phyloP scores from a whole-genome alignment of 306 rosid species.

The Urtica urens region DNA sequence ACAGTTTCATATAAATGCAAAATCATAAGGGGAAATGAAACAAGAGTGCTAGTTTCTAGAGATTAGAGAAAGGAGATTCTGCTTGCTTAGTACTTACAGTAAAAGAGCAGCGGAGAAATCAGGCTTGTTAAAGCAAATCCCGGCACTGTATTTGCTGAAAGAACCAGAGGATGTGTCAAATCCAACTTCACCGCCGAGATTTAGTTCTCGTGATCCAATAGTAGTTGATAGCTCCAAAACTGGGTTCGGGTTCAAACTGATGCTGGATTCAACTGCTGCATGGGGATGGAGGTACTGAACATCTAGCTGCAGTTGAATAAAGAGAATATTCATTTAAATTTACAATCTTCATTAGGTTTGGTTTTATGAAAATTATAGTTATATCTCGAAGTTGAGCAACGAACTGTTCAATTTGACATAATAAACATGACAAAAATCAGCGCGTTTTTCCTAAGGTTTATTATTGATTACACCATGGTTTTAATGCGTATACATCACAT shows the following conservation, averaged over 20 bases:
- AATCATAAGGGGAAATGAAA: no score
- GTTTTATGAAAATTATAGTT: no score
- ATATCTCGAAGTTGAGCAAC: no score
- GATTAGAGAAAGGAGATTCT: conserved; percentile 6
- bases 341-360: no score
- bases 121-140: conserved; percentile 65
- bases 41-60: neutral
- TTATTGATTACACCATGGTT: no score
- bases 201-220: conserved; percentile 66
- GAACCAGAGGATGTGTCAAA: conserved; percentile 83
- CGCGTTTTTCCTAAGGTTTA: no score
- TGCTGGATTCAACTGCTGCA: conserved; percentile 77
- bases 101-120: conserved; percentile 66
- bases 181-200: conserved; percentile 84
- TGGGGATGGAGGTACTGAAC: conserved; percentile 82
- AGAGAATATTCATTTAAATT: conserved; percentile 13
- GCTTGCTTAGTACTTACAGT: conserved; percentile 44
- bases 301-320: conserved; percentile 50
- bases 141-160: conserved; percentile 74
- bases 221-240: conserved; percentile 70
- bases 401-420: no score
- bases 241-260: conserved; percentile 78
- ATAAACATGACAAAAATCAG: no score
- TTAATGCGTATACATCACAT: no score
- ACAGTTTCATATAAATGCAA: no score